Conservation (phyloP, 345 rosid genomes). For the Salix viminalis region DNA sequence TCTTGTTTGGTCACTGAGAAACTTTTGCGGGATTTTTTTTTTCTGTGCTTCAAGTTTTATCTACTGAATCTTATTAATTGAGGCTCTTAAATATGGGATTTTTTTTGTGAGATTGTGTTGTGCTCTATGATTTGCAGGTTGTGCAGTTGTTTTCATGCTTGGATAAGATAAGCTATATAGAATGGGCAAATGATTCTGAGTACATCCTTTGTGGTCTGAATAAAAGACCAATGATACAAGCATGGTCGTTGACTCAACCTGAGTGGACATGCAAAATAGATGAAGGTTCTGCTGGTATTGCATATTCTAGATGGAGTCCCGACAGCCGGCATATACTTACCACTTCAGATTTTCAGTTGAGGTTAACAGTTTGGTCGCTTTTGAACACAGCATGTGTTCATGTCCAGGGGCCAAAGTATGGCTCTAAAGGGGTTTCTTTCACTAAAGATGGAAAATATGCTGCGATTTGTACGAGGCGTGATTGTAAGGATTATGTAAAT, state of each 20-base stretch:
- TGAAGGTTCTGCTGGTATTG: slow-evolving; percentile 94
- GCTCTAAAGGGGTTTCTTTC: slow-evolving; percentile 75
- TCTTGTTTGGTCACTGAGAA: slow-evolving; percentile 2
- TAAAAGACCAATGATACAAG: slow-evolving; percentile 90
- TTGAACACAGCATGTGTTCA: slow-evolving; percentile 95
- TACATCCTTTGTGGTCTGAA: slow-evolving; percentile 91
- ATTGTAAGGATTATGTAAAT: slow-evolving; percentile 87
- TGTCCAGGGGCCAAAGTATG: slow-evolving; percentile 94
- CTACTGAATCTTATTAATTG: not conserved
- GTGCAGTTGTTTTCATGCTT: slow-evolving; percentile 94
- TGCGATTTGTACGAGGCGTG: slow-evolving; percentile 83
- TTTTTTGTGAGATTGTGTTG: not conserved
- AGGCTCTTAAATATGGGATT: not conserved
- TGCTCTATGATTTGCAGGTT: slow-evolving; percentile 54
- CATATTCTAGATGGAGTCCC: slow-evolving; percentile 98
- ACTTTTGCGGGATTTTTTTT: not conserved
- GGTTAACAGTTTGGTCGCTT: slow-evolving; percentile 87
- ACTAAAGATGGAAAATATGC: slow-evolving; percentile 89
- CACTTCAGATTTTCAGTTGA: slow-evolving; percentile 81
- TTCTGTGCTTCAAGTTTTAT: not conserved
- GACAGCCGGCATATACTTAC: slow-evolving; percentile 95
- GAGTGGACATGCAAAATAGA: slow-evolving; percentile 99
- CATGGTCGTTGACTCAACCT: slow-evolving; percentile 85
- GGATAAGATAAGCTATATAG: slow-evolving; percentile 93
- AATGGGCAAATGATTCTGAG: slow-evolving; percentile 96